Base-by-base conservation (phyloP, 2,329 filamentous ascomycete species). In the Orbilia quercus region DNA sequence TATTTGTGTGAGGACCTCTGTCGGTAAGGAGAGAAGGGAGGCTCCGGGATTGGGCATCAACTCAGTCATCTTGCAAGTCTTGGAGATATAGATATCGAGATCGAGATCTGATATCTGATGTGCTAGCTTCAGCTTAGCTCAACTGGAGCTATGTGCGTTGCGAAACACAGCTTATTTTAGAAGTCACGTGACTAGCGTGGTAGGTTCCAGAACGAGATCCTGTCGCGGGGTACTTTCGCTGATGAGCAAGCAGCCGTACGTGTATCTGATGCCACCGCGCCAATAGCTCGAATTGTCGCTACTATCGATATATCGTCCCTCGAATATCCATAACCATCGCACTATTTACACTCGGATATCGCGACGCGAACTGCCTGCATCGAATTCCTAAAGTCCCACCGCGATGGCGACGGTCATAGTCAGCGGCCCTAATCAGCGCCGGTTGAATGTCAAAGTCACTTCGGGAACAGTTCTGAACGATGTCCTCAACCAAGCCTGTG, bases 401-500 rank as follows among this genome's bases (percentile, higher is more conserved):
- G 22, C 44, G 40, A 73, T 73, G 69, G 54, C 69, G 54, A 73
- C 60, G 5, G 54, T 73, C 20, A 54, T 73, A 18, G 60, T 73
- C 6, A 73, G 65, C 54, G 69, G 69, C 23, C 69, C 69, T 18
- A 88, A 91, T 77, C 86, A 93, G 77, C 89, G 90, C 76, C 87
- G 92, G 77, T 87, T 89, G 55, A 90, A 87, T 44, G 85, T 99
- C 81, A 96, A 96, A 81, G 93, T 95, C 64, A 90, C 85, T 0
- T 92, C 92, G 0, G 85, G 86, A 64, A 96, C 89, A 75, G 90
- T 91, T 77, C 83, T 99, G 77, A 90, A 90, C 67, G 93, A 97
- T 79, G 86, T 99, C 1, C 84, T 96, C 16, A 87, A 91, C 74
- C 90, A 98, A 81, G 94, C 94, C 48, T 98, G 94, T 80, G 84